Conservation (phyloP, 257 asterid genomes). For the Echites panduratus region DNA sequence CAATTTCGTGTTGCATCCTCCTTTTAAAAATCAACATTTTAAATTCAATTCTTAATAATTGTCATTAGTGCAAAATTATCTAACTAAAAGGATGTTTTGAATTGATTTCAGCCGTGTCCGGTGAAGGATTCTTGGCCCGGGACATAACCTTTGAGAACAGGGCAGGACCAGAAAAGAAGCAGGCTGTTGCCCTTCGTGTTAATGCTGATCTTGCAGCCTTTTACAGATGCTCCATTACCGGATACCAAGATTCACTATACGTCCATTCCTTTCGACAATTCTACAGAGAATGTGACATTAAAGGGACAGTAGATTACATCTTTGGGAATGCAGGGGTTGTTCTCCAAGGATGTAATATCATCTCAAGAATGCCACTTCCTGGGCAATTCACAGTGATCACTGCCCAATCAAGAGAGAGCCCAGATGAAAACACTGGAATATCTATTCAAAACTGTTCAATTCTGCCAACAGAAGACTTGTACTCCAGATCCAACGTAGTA, state of each 20-base stretch:
- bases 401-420: constrained; percentile 55
- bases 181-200: constrained; percentile 84
- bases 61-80: no score
- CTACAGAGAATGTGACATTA: constrained; percentile 76
- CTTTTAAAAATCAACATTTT: no score
- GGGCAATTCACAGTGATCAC: constrained; percentile 69
- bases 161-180: constrained; percentile 77
- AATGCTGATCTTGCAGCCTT: constrained; percentile 66
- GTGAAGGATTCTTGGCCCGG: constrained; percentile 80
- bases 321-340: constrained; percentile 84
- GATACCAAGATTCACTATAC: constrained; percentile 75
- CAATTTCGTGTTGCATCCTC: no score
- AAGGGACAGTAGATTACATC: constrained; percentile 81
- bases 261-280: constrained; percentile 78
- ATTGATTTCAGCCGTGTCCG: constrained; percentile 58
- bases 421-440: constrained; percentile 58
- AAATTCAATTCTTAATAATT: no score
- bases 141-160: constrained; percentile 71
- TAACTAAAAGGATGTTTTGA: no score
- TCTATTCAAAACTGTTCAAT: constrained; percentile 76
- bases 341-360: constrained; percentile 67
- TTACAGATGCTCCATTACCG: constrained; percentile 53
- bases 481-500: constrained; percentile 28
- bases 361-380: constrained; percentile 59
- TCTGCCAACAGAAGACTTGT: constrained; percentile 49